Base-by-base conservation (phyloP, 257 asterid species). In the Primulina tabacum region DNA sequence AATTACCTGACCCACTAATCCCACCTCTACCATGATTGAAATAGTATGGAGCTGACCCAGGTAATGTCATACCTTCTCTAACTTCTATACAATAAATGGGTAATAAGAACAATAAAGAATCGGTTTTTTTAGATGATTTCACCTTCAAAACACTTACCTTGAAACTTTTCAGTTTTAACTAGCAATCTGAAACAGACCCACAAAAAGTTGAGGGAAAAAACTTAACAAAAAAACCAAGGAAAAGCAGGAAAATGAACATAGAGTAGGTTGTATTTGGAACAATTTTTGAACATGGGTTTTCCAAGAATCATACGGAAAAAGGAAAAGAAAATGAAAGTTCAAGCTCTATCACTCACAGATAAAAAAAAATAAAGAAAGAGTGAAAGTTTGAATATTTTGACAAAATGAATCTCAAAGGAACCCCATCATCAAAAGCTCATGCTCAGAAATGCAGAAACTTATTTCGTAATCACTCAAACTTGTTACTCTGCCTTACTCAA, bases 21-120 rank as follows among this genome's bases (percentile, higher is more conserved):
- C 85, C 80, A 32, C 89, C 92, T 84, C 92, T 12, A 47, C 20
- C 56, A 47, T 47, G 81, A 9, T 80, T 84, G 38, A 86, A 79
- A 76, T 86, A 90, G 70, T 81, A 90, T 69, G 95, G 60, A 72
- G 92, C 82, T 68, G 90, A 77, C 30, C 96, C 92, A 68, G 67
- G 84, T 58, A 85, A 73, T 74, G 89, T 9, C 90, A 85, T 87
- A 29, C 81, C 94, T 75, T 85, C 90, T 71, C 90, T 86, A 67
- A 84, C 86, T 79, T 88, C 90, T 90, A 88, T 88, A 65, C 87
- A 88, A 75, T 78, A 77, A 84, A 81, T 50, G 68, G 60, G 40
- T 57, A 43, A 66, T 65, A 78, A 43, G 47, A 68, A 76, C 53
- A 43, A 71, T 26, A 37, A 78, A 74, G 60, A 77, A 47, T 71